phyloP scores from a whole-genome alignment of 176 grass and related monocot species.

The Canna indica region DNA sequence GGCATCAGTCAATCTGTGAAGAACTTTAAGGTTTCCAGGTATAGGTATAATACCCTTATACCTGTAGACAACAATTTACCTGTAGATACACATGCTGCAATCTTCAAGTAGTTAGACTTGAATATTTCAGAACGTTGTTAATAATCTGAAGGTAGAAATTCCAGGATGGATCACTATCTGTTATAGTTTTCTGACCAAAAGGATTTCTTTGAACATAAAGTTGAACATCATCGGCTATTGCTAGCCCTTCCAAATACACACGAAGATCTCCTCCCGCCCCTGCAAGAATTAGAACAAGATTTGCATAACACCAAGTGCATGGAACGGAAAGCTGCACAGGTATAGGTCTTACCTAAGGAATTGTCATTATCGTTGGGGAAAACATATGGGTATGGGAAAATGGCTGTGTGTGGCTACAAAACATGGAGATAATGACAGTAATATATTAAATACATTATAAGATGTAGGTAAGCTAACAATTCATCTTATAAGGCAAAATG shows the following conservation, averaged over 20 bases:
- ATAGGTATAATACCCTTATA: too few species aligned
- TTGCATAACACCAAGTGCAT: background rate
- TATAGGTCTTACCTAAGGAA: constrained; percentile 53
- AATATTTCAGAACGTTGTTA: constrained; percentile 12
- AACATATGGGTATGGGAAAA: constrained; percentile 60
- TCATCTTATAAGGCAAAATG: constrained; percentile 5
- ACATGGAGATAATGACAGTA: background rate
- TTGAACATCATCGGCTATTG: constrained; percentile 52
- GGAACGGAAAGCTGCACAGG: background rate
- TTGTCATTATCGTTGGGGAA: constrained; percentile 43
- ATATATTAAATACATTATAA: too few species aligned
- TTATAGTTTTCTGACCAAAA: constrained; percentile 69
- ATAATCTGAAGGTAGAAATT: constrained; percentile 69
- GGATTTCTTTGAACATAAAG: constrained; percentile 48
- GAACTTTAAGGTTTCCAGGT: too few species aligned
- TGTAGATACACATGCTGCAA: too few species aligned
- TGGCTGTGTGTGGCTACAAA: constrained; percentile 63
- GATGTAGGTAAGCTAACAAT: too few species aligned
- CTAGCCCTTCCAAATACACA: constrained; percentile 52
- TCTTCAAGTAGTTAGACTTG: background rate
- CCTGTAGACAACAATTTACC: too few species aligned
- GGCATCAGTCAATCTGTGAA: too few species aligned
- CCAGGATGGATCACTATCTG: constrained; percentile 53
- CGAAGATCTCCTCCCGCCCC: constrained; percentile 69
- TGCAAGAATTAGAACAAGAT: constrained; percentile 26